These are phyloP conservation scores for Fraxinus floribunda DNA, from an alignment of 305 asterid genomes.

Conservation along the genomic window DNA sequence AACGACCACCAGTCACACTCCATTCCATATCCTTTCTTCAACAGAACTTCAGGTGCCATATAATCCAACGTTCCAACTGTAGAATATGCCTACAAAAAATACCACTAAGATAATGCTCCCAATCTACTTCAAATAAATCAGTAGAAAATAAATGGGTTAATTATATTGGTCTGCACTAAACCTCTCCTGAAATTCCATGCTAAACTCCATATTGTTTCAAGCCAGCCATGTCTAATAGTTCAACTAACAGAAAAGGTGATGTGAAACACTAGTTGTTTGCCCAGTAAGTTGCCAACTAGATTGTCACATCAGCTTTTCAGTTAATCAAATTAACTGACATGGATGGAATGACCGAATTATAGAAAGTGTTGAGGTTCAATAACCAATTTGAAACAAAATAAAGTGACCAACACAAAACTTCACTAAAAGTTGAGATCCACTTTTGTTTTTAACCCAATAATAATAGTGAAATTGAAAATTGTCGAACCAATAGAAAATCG, in stretches of 20 bases:
- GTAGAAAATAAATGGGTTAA: background rate
- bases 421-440: background rate
- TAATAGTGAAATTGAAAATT: background rate
- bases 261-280: no score
- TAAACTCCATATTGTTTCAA: background rate
- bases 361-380: background rate
- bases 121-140: background rate
- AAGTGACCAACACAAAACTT: background rate
- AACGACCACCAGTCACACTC: slow-evolving; percentile 99
- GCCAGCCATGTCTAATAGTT: background rate
- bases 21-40: slow-evolving; percentile 94
- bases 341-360: background rate
- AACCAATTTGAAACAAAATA: no score
- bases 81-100: slow-evolving; percentile 69
- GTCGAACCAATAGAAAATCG: slow-evolving; percentile 7
- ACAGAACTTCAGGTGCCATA: slow-evolving; percentile 93
- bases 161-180: background rate
- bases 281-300: no score
- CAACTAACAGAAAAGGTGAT: background rate
- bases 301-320: background rate
- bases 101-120: background rate
- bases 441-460: background rate
- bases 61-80: slow-evolving; percentile 97
- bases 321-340: background rate
- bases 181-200: background rate